phyloP scores from a whole-genome alignment of 2,329 filamentous ascomycete genomes.

The Diaporthe ilicicola region DNA sequence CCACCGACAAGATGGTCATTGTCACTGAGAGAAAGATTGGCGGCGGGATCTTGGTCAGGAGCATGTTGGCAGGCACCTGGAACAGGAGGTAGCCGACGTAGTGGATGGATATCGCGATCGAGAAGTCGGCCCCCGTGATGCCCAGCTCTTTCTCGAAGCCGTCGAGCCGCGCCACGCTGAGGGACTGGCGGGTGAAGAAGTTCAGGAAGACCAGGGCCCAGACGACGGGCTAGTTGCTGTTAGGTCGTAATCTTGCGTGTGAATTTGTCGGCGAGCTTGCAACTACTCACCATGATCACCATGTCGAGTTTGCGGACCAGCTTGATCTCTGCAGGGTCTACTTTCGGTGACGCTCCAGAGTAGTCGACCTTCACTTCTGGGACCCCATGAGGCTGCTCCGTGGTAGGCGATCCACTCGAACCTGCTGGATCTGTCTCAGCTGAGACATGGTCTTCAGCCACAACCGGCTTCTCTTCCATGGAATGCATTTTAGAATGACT shows the following conservation, averaged over 20 bases:
- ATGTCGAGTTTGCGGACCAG: conserved; percentile 22
- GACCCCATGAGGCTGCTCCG: neutral
- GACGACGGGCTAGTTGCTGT: conserved; percentile 8
- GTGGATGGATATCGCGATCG: conserved; percentile 6
- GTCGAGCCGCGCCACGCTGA: conserved; percentile 13
- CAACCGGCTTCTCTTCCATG: neutral
- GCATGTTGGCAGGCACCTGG: conserved; percentile 56
- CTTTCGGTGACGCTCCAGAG: conserved; percentile 11
- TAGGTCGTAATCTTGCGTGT: neutral
- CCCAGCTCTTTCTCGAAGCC: conserved; percentile 16
- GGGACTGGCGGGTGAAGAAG: conserved; percentile 11
- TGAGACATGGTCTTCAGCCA: neutral
- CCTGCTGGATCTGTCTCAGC: neutral
- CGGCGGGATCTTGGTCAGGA: conserved; percentile 46
- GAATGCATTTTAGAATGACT: neutral
- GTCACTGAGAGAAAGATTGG: conserved; percentile 29
- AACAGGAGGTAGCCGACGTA: conserved; percentile 50
- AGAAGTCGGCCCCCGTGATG: neutral
- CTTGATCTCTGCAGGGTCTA: conserved; percentile 14
- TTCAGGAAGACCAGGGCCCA: conserved; percentile 24
- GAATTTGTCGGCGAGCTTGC: no score
- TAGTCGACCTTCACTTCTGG: neutral
- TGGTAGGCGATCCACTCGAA: neutral
- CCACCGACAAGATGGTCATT: conserved; percentile 46
- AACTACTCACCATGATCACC: conserved; percentile 3